Evolutionary conservation across 768 basidiomycete genomes (phyloP).

Genomic region (Boletus tylopilopsis): DNA sequence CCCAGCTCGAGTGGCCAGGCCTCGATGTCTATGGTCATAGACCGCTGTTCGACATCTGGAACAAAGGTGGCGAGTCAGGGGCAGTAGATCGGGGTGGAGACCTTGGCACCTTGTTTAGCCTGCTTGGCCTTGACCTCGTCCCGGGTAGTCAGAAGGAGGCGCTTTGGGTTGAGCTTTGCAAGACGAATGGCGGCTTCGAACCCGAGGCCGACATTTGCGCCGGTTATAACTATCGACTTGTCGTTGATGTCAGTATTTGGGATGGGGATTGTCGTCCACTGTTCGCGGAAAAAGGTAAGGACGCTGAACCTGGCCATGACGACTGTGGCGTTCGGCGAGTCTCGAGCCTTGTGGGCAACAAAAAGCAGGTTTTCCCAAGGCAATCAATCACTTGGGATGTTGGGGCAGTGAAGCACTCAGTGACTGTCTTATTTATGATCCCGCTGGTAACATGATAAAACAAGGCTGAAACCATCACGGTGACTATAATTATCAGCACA

Average conservation of each 20-base stretch:
- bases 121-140: conserved; percentile 20
- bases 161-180: conserved; percentile 23
- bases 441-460: too few relatives aligned
- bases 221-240: conserved; percentile 24
- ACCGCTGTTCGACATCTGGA: conserved; percentile 19
- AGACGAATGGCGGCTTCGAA: conserved; percentile 27
- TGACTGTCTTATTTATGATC: too few relatives aligned
- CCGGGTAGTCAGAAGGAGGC: conserved; percentile 25
- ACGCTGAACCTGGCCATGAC: conserved; percentile 25
- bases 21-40: conserved; percentile 10
- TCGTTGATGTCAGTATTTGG: conserved; percentile 17
- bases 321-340: too few relatives aligned
- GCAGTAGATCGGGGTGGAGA: background rate
- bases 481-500: too few relatives aligned
- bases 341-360: too few relatives aligned
- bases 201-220: conserved; percentile 30
- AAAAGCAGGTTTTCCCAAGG: too few relatives aligned
- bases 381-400: too few relatives aligned
- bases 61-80: background rate
- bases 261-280: conserved; percentile 27
- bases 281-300: conserved; percentile 21
- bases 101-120: conserved; percentile 16
- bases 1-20: conserved; percentile 34
- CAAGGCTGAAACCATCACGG: too few relatives aligned
- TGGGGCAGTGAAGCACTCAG: too few relatives aligned